A percentile compares a stretch with the other conserved stretches of the same genome.
phyloP scores from a whole-genome alignment of 306 rosid genomes.

The Prosopis cineraria region DNA sequence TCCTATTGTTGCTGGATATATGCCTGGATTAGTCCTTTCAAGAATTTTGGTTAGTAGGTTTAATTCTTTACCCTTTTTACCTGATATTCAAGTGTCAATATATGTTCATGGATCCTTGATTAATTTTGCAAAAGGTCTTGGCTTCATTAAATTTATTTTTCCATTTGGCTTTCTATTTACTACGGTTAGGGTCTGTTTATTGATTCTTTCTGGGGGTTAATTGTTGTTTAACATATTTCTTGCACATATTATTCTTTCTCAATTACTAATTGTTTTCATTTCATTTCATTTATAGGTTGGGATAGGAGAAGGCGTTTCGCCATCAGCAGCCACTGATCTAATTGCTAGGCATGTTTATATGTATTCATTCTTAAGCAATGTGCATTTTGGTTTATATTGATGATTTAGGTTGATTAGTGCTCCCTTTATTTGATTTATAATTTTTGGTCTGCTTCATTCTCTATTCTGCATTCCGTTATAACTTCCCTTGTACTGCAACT shows the following conservation, averaged over 20 bases:
- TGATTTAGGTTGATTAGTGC: slow-evolving; percentile 17
- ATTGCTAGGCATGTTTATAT: slow-evolving; percentile 91
- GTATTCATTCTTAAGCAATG: slow-evolving; percentile 19
- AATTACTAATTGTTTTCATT: slow-evolving; percentile 32
- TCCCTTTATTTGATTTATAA: slow-evolving; percentile 2
- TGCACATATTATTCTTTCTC: slow-evolving; percentile 27
- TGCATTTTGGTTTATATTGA: slow-evolving; percentile 25
- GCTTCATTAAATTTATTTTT: slow-evolving; percentile 27
- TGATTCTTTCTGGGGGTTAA: background rate
- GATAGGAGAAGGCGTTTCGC: slow-evolving; percentile 99
- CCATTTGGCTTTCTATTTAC: slow-evolving; percentile 23
- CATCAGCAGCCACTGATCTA: slow-evolving; percentile 98
- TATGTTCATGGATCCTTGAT: slow-evolving; percentile 14
- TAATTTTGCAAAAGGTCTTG: slow-evolving; percentile 9
- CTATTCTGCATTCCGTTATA: slow-evolving; percentile 7
- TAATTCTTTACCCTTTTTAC: background rate
- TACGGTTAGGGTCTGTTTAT: background rate
- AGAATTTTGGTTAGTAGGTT: slow-evolving; percentile 75
- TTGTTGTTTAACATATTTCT: background rate
- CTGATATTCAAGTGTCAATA: background rate
- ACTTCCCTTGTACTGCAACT: background rate
- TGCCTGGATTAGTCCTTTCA: slow-evolving; percentile 80
- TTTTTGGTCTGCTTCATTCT: slow-evolving; percentile 21
- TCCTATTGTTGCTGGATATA: slow-evolving; percentile 84
- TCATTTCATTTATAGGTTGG: slow-evolving; percentile 72